Evolutionary conservation across 2,329 filamentous ascomycete species (phyloP), one percentile per base, ranked within the genome.

Genomic region (Endoconidiophora polonica): DNA sequence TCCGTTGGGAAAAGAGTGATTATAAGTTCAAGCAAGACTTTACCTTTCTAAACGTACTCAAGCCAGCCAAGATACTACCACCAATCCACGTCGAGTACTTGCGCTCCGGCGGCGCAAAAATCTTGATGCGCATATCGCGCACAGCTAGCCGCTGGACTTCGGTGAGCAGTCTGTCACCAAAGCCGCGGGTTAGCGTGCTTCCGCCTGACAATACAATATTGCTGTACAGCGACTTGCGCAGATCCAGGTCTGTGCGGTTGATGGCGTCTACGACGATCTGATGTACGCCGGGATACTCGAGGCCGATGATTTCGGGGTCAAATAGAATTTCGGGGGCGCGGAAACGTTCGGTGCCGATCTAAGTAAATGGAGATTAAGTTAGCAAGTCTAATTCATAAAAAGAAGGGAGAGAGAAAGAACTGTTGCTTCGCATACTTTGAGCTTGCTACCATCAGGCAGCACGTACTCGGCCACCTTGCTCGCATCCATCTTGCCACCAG

Each of bases 31-130:
- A 33, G 29, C 29, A 33, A 33, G 29, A 33, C 29, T 12, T 33
- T 66, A 91, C 87, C 83, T 96, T 98, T 71, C 90, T 82, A 69
- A 98, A 98, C 49, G 91, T 98, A 70, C 90, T 96, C 65, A 98
- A 68, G 5, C 91, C 90, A 33, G 91, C 91, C 57, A 98, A 71
- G 67, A 98, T 98, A 65, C 91, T 95, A 50, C 91, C 91, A 56
- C 91, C 91, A 58, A 96, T 96, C 91, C 91, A 98, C 29, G 91
- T 98, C 55, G 87, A 95, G 70, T 96, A 98, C 67, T 96, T 94
- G 57, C 91, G 77, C 72, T 98, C 91, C 4, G 91, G 90, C 50
- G 91, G 91, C 49, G 91, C 91, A 69, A 94, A 94, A 62, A 98
- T 98, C 73, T 95, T 94, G 70, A 98, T 96, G 60, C 88, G 80